These are phyloP conservation scores for Cladosporium sphaerospermum DNA, from an alignment of 2,329 filamentous ascomycete species.

Conservation along the genomic window DNA sequence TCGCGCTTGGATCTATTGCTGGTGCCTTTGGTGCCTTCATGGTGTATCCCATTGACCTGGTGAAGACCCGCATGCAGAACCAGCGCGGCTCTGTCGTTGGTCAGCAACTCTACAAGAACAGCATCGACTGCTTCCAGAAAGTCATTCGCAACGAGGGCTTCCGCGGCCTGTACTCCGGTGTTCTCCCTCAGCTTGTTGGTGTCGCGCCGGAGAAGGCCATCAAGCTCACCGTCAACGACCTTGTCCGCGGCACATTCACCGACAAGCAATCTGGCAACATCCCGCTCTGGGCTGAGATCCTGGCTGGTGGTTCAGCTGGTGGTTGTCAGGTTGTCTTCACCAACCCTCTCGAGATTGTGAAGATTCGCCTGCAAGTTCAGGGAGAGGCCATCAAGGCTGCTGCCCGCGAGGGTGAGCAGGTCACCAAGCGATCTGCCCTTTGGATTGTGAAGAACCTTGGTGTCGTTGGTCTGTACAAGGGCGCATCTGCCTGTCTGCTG, in stretches of 20 bases:
- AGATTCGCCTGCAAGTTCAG: slow-evolving; percentile 96
- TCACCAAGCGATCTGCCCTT: slow-evolving; percentile 84
- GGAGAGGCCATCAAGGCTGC: slow-evolving; percentile 78
- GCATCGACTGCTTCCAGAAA: slow-evolving; percentile 88
- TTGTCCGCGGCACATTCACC: slow-evolving; percentile 71
- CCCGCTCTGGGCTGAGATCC: slow-evolving; percentile 61
- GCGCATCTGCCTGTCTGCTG: slow-evolving; percentile 85
- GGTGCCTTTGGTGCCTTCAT: slow-evolving; percentile 98
- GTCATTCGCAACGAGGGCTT: slow-evolving; percentile 90
- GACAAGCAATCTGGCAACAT: slow-evolving; percentile 70
- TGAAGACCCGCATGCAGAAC: slow-evolving; percentile 98
- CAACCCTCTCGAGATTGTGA: slow-evolving; percentile 97
- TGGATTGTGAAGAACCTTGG: slow-evolving; percentile 97
- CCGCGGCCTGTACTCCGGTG: slow-evolving; percentile 84
- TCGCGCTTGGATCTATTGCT: slow-evolving; percentile 78
- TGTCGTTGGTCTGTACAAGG: slow-evolving; percentile 92
- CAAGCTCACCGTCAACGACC: slow-evolving; percentile 95
- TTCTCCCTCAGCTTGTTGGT: slow-evolving; percentile 89
- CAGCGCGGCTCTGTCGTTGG: slow-evolving; percentile 78
- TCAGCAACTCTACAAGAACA: slow-evolving; percentile 92
- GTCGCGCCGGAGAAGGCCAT: slow-evolving; percentile 99
- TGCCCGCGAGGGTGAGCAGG: slow-evolving; percentile 68
- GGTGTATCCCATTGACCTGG: slow-evolving; percentile 97
- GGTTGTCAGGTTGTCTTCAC: slow-evolving; percentile 97
- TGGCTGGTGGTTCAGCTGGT: slow-evolving; percentile 85